Evolutionary conservation across 2,329 filamentous ascomycete genomes (phyloP).

Genomic region (Kalaharituber pfeilii): DNA sequence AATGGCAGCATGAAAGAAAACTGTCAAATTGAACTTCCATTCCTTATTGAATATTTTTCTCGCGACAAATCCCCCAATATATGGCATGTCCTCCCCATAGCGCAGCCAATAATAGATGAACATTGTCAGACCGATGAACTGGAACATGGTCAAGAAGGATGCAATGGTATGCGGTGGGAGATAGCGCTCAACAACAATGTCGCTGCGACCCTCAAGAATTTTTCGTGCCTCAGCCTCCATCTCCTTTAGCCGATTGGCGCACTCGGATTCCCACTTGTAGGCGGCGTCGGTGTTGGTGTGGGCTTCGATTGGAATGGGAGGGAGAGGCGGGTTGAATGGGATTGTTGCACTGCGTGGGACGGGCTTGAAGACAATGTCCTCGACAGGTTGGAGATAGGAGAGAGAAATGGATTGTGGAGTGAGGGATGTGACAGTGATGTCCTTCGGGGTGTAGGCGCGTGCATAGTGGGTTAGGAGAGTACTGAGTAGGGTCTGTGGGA

Average conservation of each 20-base stretch:
- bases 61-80: not conserved
- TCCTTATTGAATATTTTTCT: constrained; percentile 11
- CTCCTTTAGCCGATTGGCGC: constrained; percentile 10
- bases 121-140: constrained; percentile 10
- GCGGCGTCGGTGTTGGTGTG: not conserved
- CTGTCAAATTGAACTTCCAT: constrained; percentile 16
- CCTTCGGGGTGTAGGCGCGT: constrained; percentile 13
- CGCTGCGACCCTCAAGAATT: constrained; percentile 9
- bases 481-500: constrained; percentile 11
- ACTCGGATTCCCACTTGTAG: constrained; percentile 9
- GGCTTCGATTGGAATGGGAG: constrained; percentile 3
- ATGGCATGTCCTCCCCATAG: constrained; percentile 3
- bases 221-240: constrained; percentile 9
- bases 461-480: constrained; percentile 11
- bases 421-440: constrained; percentile 7
- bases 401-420: constrained; percentile 11
- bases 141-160: constrained; percentile 6
- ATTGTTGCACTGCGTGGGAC: constrained; percentile 12
- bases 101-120: constrained; percentile 7
- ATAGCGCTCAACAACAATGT: constrained; percentile 12
- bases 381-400: constrained; percentile 16
- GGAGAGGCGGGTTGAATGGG: constrained; percentile 9
- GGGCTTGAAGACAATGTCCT: constrained; percentile 15
- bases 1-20: constrained; percentile 14
- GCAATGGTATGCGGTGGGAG: constrained; percentile 5